Percentiles rank a stretch among this genome's conserved stretches.
These are phyloP conservation scores for Phialocephala sp. DNA, from an alignment of 2,329 filamentous ascomycete species.

Conservation along the genomic window DNA sequence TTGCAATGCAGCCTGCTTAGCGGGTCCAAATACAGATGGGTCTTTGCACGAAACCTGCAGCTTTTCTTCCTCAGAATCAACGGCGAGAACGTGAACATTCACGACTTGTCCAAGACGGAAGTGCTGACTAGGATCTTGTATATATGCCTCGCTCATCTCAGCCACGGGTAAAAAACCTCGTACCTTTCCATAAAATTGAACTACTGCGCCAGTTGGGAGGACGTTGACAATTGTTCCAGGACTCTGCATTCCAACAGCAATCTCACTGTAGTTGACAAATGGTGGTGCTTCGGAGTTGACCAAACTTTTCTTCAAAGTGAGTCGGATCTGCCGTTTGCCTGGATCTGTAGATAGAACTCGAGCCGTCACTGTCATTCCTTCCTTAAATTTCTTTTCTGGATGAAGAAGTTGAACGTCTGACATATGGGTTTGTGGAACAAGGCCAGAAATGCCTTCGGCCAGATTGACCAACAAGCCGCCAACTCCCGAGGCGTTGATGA, in stretches of 20 bases:
- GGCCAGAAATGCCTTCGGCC: conserved; percentile 85
- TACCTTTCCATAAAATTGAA: conserved; percentile 88
- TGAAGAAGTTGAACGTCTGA: conserved; percentile 87
- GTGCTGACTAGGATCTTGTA: conserved; percentile 85
- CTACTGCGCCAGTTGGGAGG: conserved; percentile 77
- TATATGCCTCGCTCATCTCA: conserved; percentile 98
- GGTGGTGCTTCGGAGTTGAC: conserved; percentile 86
- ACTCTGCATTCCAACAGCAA: conserved; percentile 75
- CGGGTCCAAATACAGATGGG: conserved; percentile 73
- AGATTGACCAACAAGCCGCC: conserved; percentile 82
- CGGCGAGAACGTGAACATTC: conserved; percentile 83
- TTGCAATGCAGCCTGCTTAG: conserved; percentile 78
- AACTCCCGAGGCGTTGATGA: conserved; percentile 79
- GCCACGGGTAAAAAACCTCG: conserved; percentile 88
- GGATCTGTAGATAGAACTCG: conserved; percentile 82
- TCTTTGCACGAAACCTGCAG: conserved; percentile 95
- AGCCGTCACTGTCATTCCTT: conserved; percentile 82
- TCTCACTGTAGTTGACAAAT: conserved; percentile 77
- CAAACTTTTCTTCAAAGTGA: conserved; percentile 93
- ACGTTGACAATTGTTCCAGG: conserved; percentile 89
- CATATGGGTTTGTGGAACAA: conserved; percentile 87
- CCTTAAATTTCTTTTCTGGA: conserved; percentile 94
- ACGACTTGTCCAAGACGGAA: conserved; percentile 92
- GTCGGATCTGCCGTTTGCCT: conserved; percentile 76
- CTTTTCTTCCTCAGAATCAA: conserved; percentile 72